A percentile compares a stretch with the other conserved stretches of the same genome.
These are phyloP conservation scores for Trichothecium sympodiale DNA, from an alignment of 2,329 filamentous ascomycete species.

Conservation along the genomic window DNA sequence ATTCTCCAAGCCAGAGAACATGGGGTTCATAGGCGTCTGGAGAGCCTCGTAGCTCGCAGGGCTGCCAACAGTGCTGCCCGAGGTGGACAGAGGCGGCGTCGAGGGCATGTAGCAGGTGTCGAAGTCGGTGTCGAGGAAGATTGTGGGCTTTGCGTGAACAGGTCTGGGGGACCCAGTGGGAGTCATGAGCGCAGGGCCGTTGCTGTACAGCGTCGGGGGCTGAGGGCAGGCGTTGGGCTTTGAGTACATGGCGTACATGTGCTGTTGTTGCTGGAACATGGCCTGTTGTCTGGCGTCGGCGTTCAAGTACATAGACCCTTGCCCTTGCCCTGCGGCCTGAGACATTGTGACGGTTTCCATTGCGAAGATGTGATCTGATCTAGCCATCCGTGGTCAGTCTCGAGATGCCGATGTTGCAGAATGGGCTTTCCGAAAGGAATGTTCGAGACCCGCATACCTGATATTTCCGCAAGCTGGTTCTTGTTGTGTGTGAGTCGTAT, in stretches of 20 bases:
- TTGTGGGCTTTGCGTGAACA: conserved; percentile 62
- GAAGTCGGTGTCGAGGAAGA: conserved; percentile 70
- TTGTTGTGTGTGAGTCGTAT: background rate
- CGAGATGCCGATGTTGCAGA: too few species aligned
- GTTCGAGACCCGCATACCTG: background rate
- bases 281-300: conserved; percentile 54
- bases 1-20: conserved; percentile 62
- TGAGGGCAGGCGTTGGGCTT: conserved; percentile 58
- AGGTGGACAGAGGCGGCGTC: conserved; percentile 77
- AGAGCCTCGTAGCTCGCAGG: conserved; percentile 68
- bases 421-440: too few species aligned
- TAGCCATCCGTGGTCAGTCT: too few species aligned
- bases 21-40: conserved; percentile 72
- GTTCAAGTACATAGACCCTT: conserved; percentile 77
- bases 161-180: conserved; percentile 67
- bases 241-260: conserved; percentile 47
- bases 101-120: conserved; percentile 68
- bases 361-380: conserved; percentile 16
- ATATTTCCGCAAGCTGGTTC: background rate
- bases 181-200: conserved; percentile 54
- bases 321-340: conserved; percentile 57
- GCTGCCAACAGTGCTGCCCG: conserved; percentile 77
- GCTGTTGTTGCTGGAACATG: conserved; percentile 26
- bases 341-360: conserved; percentile 56
- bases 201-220: conserved; percentile 43